Evolutionary conservation across 192 early-diverging fungal species (phyloP).

Genomic region (Cladochytrium replicatum): DNA sequence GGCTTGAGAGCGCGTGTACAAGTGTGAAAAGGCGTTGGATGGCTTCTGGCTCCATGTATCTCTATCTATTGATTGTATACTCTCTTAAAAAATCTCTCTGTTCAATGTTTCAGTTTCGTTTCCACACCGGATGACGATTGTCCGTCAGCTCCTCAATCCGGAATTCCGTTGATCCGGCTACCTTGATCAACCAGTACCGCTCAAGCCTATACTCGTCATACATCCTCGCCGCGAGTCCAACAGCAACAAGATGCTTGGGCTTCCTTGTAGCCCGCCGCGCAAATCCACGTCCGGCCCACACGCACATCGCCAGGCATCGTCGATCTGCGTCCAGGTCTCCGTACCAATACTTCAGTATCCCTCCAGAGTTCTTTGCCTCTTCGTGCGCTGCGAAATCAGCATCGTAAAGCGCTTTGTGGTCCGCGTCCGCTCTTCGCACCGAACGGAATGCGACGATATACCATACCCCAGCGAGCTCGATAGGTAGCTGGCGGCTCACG

Average conservation of each 20-base stretch:
- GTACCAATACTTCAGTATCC: conserved; percentile 45
- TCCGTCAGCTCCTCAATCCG: no score
- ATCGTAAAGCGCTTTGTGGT: conserved; percentile 27
- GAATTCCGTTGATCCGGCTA: conserved; percentile 6
- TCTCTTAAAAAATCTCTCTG: no score
- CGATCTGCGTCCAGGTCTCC: conserved; percentile 30
- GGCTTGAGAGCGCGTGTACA: no score
- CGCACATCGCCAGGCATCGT: conserved; percentile 44
- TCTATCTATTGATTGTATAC: no score
- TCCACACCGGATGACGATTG: no score
- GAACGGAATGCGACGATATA: conserved; percentile 41
- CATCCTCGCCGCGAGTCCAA: conserved; percentile 30
- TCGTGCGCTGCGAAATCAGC: conserved; percentile 36
- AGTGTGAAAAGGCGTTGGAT: no score
- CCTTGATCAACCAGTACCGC: conserved; percentile 27
- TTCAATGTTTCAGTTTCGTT: no score
- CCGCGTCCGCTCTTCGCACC: conserved; percentile 24
- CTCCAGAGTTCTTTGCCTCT: conserved; percentile 35
- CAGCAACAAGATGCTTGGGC: conserved; percentile 32
- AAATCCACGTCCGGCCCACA: conserved; percentile 33
- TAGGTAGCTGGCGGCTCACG: conserved; percentile 16
- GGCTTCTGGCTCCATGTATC: no score
- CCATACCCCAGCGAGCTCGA: conserved; percentile 24
- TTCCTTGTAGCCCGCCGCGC: conserved; percentile 27
- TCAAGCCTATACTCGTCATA: conserved; percentile 40